These are phyloP conservation scores for Moringa oleifera DNA, from an alignment of 345 rosid species.

Conservation along the genomic window DNA sequence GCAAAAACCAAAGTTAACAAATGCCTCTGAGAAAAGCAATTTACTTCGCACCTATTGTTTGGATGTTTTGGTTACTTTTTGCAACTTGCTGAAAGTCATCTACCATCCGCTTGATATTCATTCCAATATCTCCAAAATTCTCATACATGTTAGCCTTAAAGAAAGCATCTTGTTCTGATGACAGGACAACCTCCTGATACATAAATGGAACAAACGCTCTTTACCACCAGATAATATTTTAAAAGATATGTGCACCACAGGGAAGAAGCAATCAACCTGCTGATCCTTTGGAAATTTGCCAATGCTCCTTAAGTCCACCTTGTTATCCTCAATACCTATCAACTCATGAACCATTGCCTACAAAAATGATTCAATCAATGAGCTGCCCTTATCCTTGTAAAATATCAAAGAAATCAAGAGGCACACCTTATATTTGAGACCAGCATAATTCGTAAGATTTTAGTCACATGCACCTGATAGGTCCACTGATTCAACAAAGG, in stretches of 20 bases:
- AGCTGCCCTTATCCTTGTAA: constrained; percentile 16
- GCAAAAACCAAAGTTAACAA: constrained; percentile 6
- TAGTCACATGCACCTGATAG: constrained; percentile 61
- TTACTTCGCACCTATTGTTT: constrained; percentile 61
- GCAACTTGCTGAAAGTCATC: constrained; percentile 98
- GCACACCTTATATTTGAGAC: constrained; percentile 16
- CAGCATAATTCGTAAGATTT: constrained; percentile 6
- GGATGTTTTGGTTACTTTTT: constrained; percentile 91
- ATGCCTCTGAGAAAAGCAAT: constrained; percentile 2
- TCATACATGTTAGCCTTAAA: constrained; percentile 88
- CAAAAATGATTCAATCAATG: constrained; percentile 19
- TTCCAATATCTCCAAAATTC: constrained; percentile 97
- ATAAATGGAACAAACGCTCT: constrained; percentile 10
- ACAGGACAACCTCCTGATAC: constrained; percentile 85
- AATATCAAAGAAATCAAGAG: constrained; percentile 9
- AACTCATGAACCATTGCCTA: constrained; percentile 98
- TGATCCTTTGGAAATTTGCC: constrained; percentile 75
- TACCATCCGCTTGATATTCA: constrained; percentile 95
- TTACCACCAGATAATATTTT: not conserved
- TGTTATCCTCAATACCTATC: constrained; percentile 88
- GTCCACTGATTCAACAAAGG: constrained; percentile 98
- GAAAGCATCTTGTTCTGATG: constrained; percentile 91
- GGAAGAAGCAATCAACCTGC: constrained; percentile 47
- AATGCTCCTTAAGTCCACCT: constrained; percentile 73
- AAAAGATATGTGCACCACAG: not conserved